phyloP scores from a whole-genome alignment of 1,284 basidiomycete species.

The Xerocomus tenax region DNA sequence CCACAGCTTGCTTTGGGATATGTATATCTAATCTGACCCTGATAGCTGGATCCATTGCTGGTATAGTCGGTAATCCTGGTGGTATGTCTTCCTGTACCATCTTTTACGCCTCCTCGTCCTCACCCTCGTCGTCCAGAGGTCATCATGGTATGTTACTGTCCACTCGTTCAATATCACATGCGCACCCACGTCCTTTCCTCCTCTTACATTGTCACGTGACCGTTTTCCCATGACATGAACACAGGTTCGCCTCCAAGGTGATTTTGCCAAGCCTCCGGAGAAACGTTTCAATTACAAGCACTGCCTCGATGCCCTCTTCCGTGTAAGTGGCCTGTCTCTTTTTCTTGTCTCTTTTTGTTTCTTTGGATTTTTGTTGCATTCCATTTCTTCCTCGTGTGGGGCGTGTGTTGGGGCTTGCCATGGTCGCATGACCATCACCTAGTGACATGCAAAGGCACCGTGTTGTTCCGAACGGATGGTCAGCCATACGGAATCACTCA shows the following conservation, averaged over 20 bases:
- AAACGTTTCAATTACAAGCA: slow-evolving; percentile 82
- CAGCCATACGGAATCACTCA: not conserved
- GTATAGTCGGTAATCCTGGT: slow-evolving; percentile 81
- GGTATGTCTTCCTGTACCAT: slow-evolving; percentile 36
- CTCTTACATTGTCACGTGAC: slow-evolving; percentile 16
- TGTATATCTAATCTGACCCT: slow-evolving; percentile 38
- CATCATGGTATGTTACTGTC: slow-evolving; percentile 51
- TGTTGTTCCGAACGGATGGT: not conserved
- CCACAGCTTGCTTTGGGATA: not conserved
- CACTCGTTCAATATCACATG: slow-evolving; percentile 18
- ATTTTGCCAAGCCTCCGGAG: slow-evolving; percentile 77
- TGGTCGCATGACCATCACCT: not conserved
- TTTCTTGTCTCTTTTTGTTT: slow-evolving; percentile 1
- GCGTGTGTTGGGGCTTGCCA: not conserved
- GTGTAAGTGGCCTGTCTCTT: slow-evolving; percentile 39
- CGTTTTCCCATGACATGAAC: not conserved
- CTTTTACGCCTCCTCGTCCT: not conserved
- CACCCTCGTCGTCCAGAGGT: slow-evolving; percentile 46
- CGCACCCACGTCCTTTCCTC: slow-evolving; percentile 4
- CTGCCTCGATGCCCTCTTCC: slow-evolving; percentile 74
- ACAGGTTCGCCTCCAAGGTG: slow-evolving; percentile 66
- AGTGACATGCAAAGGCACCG: not conserved
- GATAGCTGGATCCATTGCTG: slow-evolving; percentile 72
- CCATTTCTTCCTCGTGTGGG: not conserved
- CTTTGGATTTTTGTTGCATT: not conserved